phyloP scores from a whole-genome alignment of 768 basidiomycete species.

The Naganishia onofrii region DNA sequence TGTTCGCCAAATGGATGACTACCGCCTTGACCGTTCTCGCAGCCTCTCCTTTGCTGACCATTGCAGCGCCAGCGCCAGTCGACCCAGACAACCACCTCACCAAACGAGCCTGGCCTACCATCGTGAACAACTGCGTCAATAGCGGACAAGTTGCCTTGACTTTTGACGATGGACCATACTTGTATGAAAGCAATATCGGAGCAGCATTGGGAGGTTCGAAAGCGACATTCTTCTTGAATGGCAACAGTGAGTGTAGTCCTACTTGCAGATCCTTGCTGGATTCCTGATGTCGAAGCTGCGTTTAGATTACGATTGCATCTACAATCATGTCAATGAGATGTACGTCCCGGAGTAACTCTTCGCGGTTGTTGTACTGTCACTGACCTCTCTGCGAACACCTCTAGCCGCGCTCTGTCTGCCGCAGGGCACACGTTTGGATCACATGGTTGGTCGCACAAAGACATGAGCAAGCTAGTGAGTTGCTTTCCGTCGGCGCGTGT shows the following conservation, averaged over 20 bases:
- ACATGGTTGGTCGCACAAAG: constrained; percentile 50
- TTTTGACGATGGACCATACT: constrained; percentile 39
- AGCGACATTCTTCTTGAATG: constrained; percentile 11
- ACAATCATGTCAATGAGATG: neutral
- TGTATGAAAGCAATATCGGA: neutral
- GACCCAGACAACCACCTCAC: neutral
- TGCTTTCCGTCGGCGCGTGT: neutral
- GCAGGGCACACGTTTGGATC: constrained; percentile 47
- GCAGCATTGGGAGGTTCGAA: neutral
- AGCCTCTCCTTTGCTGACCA: constrained; percentile 3
- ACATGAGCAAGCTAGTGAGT: constrained; percentile 41
- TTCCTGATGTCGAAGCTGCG: neutral
- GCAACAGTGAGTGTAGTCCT: neutral
- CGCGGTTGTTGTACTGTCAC: neutral
- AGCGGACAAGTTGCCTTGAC: neutral
- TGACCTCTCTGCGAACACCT: neutral
- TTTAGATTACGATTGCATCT: constrained; percentile 8
- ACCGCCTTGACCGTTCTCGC: neutral
- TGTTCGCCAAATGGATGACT: constrained; percentile 14
- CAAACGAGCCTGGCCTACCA: neutral
- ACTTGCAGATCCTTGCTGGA: neutral
- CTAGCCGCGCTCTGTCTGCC: constrained; percentile 8
- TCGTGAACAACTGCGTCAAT: constrained; percentile 8
- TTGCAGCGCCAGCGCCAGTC: constrained; percentile 1
- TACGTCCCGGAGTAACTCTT: neutral